These are phyloP conservation scores for Penicillium sp. DNA, from an alignment of 2,329 filamentous ascomycete species.

Conservation along the genomic window DNA sequence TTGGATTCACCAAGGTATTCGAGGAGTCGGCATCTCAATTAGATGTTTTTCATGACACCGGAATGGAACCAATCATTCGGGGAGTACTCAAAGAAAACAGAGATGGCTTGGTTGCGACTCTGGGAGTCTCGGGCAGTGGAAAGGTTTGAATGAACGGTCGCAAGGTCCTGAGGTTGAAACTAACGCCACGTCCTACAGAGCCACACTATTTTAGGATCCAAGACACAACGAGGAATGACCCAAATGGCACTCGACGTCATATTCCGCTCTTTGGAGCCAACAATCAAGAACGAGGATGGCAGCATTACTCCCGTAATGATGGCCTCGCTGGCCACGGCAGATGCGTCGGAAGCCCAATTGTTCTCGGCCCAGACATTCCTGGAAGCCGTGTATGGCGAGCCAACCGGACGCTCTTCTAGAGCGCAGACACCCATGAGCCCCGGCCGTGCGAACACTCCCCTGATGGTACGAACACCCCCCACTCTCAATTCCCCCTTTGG, in stretches of 20 bases:
- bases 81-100: slow-evolving; percentile 82
- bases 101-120: slow-evolving; percentile 85
- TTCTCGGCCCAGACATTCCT: slow-evolving; percentile 75
- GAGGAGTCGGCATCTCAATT: slow-evolving; percentile 82
- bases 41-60: slow-evolving; percentile 81
- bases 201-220: slow-evolving; percentile 91
- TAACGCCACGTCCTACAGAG: slow-evolving; percentile 58
- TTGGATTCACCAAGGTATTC: slow-evolving; percentile 91
- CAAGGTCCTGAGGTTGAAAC: not conserved
- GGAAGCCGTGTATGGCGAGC: slow-evolving; percentile 74
- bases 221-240: slow-evolving; percentile 81
- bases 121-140: slow-evolving; percentile 93
- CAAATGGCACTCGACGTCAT: slow-evolving; percentile 89
- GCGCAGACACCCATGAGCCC: slow-evolving; percentile 68
- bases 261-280: slow-evolving; percentile 76
- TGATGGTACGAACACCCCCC: slow-evolving; percentile 45
- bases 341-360: slow-evolving; percentile 78
- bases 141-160: slow-evolving; percentile 65
- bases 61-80: slow-evolving; percentile 73
- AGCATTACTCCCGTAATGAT: slow-evolving; percentile 63
- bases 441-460: slow-evolving; percentile 47
- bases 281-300: slow-evolving; percentile 64
- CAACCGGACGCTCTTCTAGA: slow-evolving; percentile 60
- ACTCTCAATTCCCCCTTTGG: slow-evolving; percentile 27
- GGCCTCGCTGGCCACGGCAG: slow-evolving; percentile 72